A percentile compares a stretch with the other conserved stretches of the same genome.
Evolutionary conservation across 2,329 filamentous ascomycete genomes (phyloP).

Genomic region (Calonectria pteridis): DNA sequence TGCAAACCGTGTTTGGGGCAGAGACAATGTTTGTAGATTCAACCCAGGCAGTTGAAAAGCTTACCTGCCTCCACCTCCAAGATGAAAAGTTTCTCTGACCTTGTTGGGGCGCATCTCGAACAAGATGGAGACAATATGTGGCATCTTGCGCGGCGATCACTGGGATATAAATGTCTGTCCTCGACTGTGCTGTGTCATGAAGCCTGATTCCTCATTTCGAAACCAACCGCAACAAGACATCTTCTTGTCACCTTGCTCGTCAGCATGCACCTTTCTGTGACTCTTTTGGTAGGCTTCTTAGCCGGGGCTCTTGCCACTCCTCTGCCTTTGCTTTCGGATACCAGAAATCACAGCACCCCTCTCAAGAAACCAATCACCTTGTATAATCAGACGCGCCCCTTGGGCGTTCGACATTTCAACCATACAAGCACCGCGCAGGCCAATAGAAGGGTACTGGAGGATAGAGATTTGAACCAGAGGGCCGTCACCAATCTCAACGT

Average conservation of each 20-base stretch:
- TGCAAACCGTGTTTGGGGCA: neutral
- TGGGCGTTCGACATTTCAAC: neutral
- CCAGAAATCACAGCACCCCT: neutral
- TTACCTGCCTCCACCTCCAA: neutral
- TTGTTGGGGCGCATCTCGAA: neutral
- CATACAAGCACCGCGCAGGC: neutral
- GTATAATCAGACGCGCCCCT: no score
- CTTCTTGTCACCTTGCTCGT: neutral
- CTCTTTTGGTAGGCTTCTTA: neutral
- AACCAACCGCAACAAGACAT: neutral
- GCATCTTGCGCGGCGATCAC: neutral
- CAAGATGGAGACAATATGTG: neutral
- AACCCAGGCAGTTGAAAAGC: neutral
- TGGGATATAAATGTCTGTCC: neutral
- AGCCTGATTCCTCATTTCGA: no score
- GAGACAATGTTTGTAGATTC: neutral
- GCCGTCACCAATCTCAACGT: neutral
- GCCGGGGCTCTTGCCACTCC: slow-evolving; percentile 14
- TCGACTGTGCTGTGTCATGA: no score
- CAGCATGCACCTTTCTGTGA: slow-evolving; percentile 11
- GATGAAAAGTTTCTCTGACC: neutral
- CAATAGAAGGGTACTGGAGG: neutral
- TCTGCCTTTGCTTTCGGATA: neutral
- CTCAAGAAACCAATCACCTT: neutral
- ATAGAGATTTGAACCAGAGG: neutral